phyloP scores from a whole-genome alignment of 169 alveolate genomes.

The Besnoitia besnoiti region DNA sequence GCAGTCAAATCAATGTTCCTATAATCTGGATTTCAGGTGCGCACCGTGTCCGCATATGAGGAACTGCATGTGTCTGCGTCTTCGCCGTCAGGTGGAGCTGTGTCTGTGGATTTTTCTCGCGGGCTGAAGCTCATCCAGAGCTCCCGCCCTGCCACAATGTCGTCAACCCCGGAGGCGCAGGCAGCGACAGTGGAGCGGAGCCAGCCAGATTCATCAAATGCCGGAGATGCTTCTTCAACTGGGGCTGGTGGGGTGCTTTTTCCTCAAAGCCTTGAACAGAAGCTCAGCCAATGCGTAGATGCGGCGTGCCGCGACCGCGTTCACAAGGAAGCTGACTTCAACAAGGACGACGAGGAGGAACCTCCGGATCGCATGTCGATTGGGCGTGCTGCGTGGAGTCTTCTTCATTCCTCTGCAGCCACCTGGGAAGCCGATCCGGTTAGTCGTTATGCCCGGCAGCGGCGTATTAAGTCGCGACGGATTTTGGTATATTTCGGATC shows the following conservation, averaged over 20 bases:
- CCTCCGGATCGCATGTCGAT: slow-evolving; percentile 31
- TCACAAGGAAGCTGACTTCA: background rate
- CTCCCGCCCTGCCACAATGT: background rate
- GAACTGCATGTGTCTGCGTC: too few relatives aligned
- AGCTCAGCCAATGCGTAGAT: background rate
- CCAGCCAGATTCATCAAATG: too few relatives aligned
- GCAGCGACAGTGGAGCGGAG: too few relatives aligned
- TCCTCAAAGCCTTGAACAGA: background rate
- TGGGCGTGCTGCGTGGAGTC: slow-evolving; percentile 29
- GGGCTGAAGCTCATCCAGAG: background rate
- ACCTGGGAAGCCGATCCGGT: slow-evolving; percentile 27
- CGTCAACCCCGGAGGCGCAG: too few relatives aligned
- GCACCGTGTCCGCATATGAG: too few relatives aligned
- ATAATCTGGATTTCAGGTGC: too few relatives aligned
- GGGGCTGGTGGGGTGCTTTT: background rate
- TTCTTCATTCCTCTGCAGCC: slow-evolving; percentile 31
- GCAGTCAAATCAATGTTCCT: too few relatives aligned
- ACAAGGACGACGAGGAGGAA: background rate
- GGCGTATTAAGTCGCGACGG: background rate
- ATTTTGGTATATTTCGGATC: background rate
- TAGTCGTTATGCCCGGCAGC: background rate
- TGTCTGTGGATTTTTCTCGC: background rate
- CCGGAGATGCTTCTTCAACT: background rate
- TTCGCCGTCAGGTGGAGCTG: slow-evolving; percentile 7
- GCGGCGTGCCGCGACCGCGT: slow-evolving; percentile 27